Conservation (phyloP, 306 rosid species). For the Luffa acutangula region DNA sequence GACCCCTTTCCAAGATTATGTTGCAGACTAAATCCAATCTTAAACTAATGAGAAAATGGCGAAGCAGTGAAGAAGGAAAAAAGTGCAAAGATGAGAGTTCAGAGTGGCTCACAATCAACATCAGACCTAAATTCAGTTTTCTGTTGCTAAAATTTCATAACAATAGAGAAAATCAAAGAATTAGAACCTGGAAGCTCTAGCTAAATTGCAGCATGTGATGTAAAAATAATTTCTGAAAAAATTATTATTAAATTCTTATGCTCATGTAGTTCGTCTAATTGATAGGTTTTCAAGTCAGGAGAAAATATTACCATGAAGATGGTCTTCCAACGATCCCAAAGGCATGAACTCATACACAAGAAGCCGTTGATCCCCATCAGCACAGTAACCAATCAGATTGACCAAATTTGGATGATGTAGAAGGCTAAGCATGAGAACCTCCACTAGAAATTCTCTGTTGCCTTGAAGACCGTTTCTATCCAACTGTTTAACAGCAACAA, state of each 20-base stretch:
- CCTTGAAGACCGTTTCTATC: slow-evolving; percentile 96
- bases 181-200: neutral
- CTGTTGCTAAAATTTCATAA: neutral
- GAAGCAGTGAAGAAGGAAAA: neutral
- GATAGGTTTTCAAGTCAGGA: slow-evolving; percentile 5
- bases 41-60: neutral
- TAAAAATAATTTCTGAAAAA: neutral
- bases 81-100: neutral
- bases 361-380: slow-evolving; percentile 91
- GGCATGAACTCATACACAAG: slow-evolving; percentile 92
- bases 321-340: slow-evolving; percentile 72
- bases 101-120: neutral
- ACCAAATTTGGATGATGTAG: slow-evolving; percentile 76
- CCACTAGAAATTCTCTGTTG: slow-evolving; percentile 83
- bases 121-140: neutral
- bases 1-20: neutral
- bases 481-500: slow-evolving; percentile 86
- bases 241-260: neutral
- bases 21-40: neutral
- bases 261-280: neutral
- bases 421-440: slow-evolving; percentile 94
- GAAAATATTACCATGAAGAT: slow-evolving; percentile 57
- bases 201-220: neutral
- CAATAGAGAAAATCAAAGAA: neutral
- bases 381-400: slow-evolving; percentile 84